Evolutionary conservation across 78 protist genomes (phyloP).

Genomic region (Dictyostelium firmibasis): DNA sequence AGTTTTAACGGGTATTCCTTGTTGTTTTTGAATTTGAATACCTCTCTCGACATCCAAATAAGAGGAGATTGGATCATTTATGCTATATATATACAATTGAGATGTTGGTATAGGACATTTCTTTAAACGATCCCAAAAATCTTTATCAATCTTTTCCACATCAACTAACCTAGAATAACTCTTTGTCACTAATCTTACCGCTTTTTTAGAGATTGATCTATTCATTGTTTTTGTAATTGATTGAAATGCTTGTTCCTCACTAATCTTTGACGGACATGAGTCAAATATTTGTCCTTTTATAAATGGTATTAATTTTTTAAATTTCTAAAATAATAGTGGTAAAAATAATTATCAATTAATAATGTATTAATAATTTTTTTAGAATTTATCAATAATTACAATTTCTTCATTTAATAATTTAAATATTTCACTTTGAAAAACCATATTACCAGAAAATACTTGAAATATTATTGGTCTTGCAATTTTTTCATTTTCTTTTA

Average conservation of each 20-base stretch:
- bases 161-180: neutral
- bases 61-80: conserved; percentile 4
- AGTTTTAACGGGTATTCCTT: neutral
- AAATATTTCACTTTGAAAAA: conserved; percentile 39
- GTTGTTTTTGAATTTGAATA: neutral
- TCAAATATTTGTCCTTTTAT: conserved; percentile 66
- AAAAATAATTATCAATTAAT: neutral
- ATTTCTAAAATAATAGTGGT: neutral
- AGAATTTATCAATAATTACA: neutral
- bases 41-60: conserved; percentile 47
- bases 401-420: conserved; percentile 3
- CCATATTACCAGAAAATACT: conserved; percentile 62
- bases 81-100: conserved; percentile 42
- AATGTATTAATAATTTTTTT: neutral
- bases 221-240: conserved; percentile 17
- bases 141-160: conserved; percentile 12
- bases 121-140: conserved; percentile 45
- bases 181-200: neutral
- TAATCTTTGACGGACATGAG: conserved; percentile 48
- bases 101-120: conserved; percentile 45
- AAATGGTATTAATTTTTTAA: conserved; percentile 10
- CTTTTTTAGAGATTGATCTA: neutral
- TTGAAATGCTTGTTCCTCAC: neutral
- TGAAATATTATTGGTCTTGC: conserved; percentile 43
- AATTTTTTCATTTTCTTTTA: neutral